A percentile compares a stretch with the other conserved stretches of the same genome.
phyloP scores from a whole-genome alignment of 2,329 filamentous ascomycete species.

The Fusarium solani-melongenae region DNA sequence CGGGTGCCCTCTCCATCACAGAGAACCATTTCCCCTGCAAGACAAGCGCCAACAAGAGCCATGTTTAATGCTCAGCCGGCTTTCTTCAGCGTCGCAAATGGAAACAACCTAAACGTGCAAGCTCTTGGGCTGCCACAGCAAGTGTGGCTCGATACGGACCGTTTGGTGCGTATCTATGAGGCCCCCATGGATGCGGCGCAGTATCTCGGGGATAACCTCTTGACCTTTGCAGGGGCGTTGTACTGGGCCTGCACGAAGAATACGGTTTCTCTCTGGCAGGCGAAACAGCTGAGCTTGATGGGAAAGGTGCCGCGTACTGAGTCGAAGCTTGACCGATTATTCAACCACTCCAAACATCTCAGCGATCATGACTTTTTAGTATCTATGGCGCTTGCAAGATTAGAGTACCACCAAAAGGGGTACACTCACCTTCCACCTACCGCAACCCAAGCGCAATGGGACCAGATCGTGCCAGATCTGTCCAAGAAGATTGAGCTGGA shows the following conservation, averaged over 20 bases:
- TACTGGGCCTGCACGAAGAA: slow-evolving; percentile 40
- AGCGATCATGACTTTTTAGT: slow-evolving; percentile 34
- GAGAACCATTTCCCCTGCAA: not conserved
- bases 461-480: not conserved
- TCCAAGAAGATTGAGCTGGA: slow-evolving; percentile 24
- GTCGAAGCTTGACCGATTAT: slow-evolving; percentile 31
- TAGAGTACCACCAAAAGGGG: slow-evolving; percentile 38
- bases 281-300: slow-evolving; percentile 20
- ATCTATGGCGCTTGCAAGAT: slow-evolving; percentile 28
- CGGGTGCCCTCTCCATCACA: not conserved
- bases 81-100: not conserved
- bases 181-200: slow-evolving; percentile 30
- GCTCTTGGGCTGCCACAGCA: not conserved
- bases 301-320: not conserved
- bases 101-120: not conserved
- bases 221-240: slow-evolving; percentile 36
- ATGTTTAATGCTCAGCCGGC: not conserved
- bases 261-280: slow-evolving; percentile 38
- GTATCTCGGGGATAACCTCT: slow-evolving; percentile 37
- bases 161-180: slow-evolving; percentile 38
- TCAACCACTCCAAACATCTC: slow-evolving; percentile 38
- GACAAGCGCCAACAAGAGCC: not conserved
- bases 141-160: slow-evolving; percentile 39
- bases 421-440: slow-evolving; percentile 22
- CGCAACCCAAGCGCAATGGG: slow-evolving; percentile 1